A percentile compares a stretch with the other conserved stretches of the same genome.
These are phyloP conservation scores for Pittosporum tobira DNA, from an alignment of 129 eudicot species.

Conservation along the genomic window DNA sequence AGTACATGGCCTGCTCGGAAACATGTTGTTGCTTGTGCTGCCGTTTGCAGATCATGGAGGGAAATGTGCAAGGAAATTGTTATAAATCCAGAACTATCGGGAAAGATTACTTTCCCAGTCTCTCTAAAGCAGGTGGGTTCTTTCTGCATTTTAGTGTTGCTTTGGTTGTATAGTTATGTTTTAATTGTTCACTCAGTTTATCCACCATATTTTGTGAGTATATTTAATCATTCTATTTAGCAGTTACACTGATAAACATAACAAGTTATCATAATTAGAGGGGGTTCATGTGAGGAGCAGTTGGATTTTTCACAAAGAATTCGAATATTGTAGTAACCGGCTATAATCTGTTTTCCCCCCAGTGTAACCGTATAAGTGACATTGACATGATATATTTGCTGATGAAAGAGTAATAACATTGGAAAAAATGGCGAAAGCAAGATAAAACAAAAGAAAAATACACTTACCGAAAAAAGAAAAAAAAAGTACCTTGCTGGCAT, in stretches of 20 bases:
- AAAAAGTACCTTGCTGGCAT: too few species aligned
- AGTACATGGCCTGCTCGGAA: conserved; percentile 78
- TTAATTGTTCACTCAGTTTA: background rate
- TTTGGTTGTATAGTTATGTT: background rate
- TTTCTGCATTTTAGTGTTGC: conserved; percentile 1
- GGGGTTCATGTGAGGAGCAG: too few species aligned
- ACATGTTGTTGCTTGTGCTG: conserved; percentile 85
- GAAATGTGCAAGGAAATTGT: conserved; percentile 88
- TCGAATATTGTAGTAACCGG: too few species aligned
- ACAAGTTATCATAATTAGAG: too few species aligned
- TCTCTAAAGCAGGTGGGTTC: conserved; percentile 74
- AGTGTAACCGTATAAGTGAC: too few species aligned
- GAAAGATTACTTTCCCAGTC: conserved; percentile 80
- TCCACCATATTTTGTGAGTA: background rate
- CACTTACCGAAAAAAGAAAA: too few species aligned
- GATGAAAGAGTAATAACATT: too few species aligned
- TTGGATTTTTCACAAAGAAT: too few species aligned
- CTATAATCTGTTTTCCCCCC: too few species aligned
- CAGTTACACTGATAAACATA: background rate
- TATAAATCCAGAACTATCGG: conserved; percentile 48
- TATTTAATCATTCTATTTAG: background rate
- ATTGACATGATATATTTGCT: too few species aligned
- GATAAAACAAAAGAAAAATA: too few species aligned
- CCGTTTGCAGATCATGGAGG: conserved; percentile 92
- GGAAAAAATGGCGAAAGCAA: too few species aligned